Base-by-base conservation (phyloP, 2,329 filamentous ascomycete genomes). In the Colletotrichum coccodes region DNA sequence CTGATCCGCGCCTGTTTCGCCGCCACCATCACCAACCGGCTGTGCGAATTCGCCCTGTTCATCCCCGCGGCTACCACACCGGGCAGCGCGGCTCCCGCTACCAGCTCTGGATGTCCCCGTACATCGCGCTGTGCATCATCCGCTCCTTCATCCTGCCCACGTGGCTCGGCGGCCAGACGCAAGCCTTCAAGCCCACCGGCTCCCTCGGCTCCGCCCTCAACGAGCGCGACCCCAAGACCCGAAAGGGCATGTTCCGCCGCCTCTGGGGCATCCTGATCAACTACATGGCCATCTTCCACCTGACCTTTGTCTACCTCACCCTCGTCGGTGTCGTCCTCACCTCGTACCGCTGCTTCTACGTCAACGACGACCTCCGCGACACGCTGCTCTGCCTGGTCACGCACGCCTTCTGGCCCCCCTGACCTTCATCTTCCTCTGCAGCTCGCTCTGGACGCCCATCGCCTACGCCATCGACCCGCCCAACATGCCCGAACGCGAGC, bases 71-170 rank as follows among this genome's bases (percentile, higher is more conserved):
- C 23, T 90, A 90, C 73, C 84, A 88, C 74, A 87, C 86, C 12
- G 87, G 86, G 4, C 87, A 89, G 75, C 82, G 87, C 61, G 86
- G 86, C 44, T 82, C 83, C 2, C 81, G 86, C 4, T 86, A 86
- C 70, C 85, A 89, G 76, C 79, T 90, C 32, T 90, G 88, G 87
- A 90, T 90, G 87, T 83, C 87, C 7, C 87, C 88, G 0, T 90
- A 89, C 76, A 87, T 89, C 68, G 86, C 87, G 0, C 79, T 89
- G 12, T 87, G 85, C 72, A 84, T 90, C 61, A 77, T 89, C 59
- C 86, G 87, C 3, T 84, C 87, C 1, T 90, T 90, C 73, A 72
- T 89, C 16, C 80, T 90, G 3, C 88, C 88, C 30, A 83, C 75
- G 8, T 90, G 87, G 87, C 84, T 90, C 18, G 89, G 89, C 18